phyloP scores from a whole-genome alignment of 129 eudicot genomes.

The Erigeron canadensis region DNA sequence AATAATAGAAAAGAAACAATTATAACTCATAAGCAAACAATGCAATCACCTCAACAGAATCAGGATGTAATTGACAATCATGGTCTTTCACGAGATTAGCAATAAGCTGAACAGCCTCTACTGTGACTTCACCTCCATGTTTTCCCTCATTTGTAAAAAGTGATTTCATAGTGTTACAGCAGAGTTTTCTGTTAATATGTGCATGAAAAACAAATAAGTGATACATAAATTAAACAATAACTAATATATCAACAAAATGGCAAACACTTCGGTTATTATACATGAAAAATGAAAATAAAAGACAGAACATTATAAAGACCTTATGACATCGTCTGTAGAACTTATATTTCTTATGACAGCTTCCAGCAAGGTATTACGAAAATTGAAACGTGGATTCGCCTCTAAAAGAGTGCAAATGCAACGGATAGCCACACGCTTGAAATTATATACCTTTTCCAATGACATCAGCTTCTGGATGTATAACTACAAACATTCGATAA shows the following conservation, averaged over 20 bases:
- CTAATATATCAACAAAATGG: background rate
- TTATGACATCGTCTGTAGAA: slow-evolving; percentile 79
- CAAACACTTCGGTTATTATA: slow-evolving; percentile 26
- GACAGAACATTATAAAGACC: slow-evolving; percentile 40
- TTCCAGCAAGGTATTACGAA: slow-evolving; percentile 63
- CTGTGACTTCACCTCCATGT: slow-evolving; percentile 93
- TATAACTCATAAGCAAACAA: background rate
- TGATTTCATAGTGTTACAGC: slow-evolving; percentile 68
- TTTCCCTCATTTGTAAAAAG: slow-evolving; percentile 81
- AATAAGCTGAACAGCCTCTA: slow-evolving; percentile 76
- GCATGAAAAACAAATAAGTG: background rate
- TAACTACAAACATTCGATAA: slow-evolving; percentile 44
- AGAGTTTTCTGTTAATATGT: slow-evolving; percentile 54
- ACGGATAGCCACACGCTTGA: slow-evolving; percentile 70
- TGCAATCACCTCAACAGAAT: slow-evolving; percentile 64
- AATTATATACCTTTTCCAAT: slow-evolving; percentile 42
- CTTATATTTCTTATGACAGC: slow-evolving; percentile 71
- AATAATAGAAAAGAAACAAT: background rate
- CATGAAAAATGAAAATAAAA: background rate
- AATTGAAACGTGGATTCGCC: slow-evolving; percentile 88
- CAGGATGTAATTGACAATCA: slow-evolving; percentile 88
- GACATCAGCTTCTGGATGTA: slow-evolving; percentile 77
- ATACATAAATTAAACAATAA: background rate
- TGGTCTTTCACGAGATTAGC: slow-evolving; percentile 70
- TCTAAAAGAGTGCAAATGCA: slow-evolving; percentile 82